Conservation (phyloP, 495 filamentous ascomycete species). For the Penicillium pancosmium region DNA sequence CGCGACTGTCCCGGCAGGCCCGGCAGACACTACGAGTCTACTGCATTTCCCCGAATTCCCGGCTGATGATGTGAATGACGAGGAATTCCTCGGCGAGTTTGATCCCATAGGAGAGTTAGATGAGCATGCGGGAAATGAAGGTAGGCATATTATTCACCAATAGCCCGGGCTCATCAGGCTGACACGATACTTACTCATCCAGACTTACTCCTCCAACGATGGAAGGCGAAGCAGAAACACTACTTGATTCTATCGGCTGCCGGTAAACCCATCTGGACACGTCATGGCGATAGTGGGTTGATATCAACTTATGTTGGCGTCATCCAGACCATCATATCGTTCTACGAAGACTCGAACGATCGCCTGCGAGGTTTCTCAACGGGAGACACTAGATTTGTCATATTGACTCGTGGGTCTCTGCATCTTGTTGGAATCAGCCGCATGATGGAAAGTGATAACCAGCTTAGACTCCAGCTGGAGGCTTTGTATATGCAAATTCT, state of each 20-base stretch:
- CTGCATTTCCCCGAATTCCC: slow-evolving; percentile 55
- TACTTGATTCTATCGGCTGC: slow-evolving; percentile 95
- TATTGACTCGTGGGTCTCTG: slow-evolving; percentile 79
- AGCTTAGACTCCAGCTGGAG: slow-evolving; percentile 86
- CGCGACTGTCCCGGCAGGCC: slow-evolving; percentile 21
- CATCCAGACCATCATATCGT: slow-evolving; percentile 96
- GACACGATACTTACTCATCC: slow-evolving; percentile 10
- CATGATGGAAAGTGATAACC: slow-evolving; percentile 84
- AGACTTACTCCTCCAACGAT: slow-evolving; percentile 69
- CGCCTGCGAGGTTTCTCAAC: slow-evolving; percentile 80
- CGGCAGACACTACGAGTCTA: slow-evolving; percentile 34
- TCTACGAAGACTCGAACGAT: slow-evolving; percentile 81
- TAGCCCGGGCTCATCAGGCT: slow-evolving; percentile 9
- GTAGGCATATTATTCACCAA: slow-evolving; percentile 36
- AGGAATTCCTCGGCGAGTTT: slow-evolving; percentile 73
- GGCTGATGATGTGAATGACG: slow-evolving; percentile 56
- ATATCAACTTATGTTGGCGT: slow-evolving; percentile 95
- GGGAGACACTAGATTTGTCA: slow-evolving; percentile 79
- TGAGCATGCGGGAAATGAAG: slow-evolving; percentile 66
- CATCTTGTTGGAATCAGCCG: slow-evolving; percentile 93
- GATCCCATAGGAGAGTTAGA: slow-evolving; percentile 70
- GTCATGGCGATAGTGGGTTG: slow-evolving; percentile 86
- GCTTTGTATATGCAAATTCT: slow-evolving; percentile 97
- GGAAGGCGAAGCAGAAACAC: slow-evolving; percentile 91
- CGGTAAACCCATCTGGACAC: slow-evolving; percentile 96